These are phyloP conservation scores for Thelephora terrestris DNA, from an alignment of 1,284 basidiomycete genomes.

Conservation along the genomic window DNA sequence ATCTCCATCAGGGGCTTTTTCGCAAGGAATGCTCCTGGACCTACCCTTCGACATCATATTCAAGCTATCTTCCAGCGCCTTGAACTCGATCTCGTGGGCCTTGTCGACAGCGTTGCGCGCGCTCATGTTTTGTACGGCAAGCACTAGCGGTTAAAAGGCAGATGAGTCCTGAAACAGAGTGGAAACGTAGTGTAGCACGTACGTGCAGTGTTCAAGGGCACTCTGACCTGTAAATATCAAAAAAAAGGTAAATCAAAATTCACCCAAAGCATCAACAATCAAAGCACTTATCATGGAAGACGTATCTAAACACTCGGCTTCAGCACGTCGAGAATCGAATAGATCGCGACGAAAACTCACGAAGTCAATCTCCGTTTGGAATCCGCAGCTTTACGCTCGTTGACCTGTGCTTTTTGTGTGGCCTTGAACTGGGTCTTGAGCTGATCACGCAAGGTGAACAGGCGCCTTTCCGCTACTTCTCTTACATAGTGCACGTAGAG, in stretches of 20 bases:
- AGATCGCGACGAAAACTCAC: conserved; percentile 26
- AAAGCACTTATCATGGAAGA: conserved; percentile 56
- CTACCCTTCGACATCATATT: conserved; percentile 81
- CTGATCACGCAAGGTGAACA: conserved; percentile 55
- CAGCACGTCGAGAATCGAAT: background rate
- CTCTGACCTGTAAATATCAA: conserved; percentile 57
- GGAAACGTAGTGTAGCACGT: conserved; percentile 19
- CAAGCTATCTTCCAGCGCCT: conserved; percentile 71
- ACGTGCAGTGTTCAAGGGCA: conserved; percentile 86
- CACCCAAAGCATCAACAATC: conserved; percentile 1
- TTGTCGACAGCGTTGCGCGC: conserved; percentile 54
- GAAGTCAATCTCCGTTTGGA: conserved; percentile 76
- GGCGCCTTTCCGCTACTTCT: conserved; percentile 38
- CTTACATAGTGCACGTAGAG: conserved; percentile 48
- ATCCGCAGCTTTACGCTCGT: conserved; percentile 72
- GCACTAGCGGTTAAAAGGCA: conserved; percentile 32
- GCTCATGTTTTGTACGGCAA: conserved; percentile 86
- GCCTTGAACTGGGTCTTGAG: conserved; percentile 72
- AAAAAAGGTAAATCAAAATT: conserved; percentile 10
- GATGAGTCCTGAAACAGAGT: background rate
- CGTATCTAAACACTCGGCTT: conserved; percentile 38
- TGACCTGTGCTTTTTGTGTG: conserved; percentile 78
- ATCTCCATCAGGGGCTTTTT: too few species aligned
- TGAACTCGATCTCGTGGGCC: conserved; percentile 70
- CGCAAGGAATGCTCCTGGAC: too few species aligned